Conservation (phyloP, 352 stramenopile genomes). For the Blastocystis sp. region DNA sequence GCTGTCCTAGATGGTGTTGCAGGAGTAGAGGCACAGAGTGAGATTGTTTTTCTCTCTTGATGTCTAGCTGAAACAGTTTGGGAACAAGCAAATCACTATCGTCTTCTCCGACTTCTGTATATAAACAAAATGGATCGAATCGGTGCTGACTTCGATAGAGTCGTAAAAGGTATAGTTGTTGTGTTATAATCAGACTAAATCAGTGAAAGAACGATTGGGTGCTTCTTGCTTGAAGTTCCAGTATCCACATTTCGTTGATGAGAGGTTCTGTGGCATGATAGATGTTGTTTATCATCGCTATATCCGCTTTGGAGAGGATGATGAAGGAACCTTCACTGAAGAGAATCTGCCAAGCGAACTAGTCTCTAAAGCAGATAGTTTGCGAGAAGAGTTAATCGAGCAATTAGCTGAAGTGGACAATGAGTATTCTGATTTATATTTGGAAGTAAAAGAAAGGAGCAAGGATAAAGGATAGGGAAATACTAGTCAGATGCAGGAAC, state of each 20-base stretch:
- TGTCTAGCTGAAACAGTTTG: constrained; percentile 78
- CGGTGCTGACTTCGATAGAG: constrained; percentile 78
- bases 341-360: neutral
- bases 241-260: neutral
- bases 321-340: neutral
- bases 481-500: neutral
- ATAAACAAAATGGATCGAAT: constrained; percentile 99
- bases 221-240: neutral
- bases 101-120: constrained; percentile 94
- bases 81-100: constrained; percentile 90
- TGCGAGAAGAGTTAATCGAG: constrained; percentile 80
- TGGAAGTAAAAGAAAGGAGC: constrained; percentile 70
- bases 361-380: neutral
- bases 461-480: neutral
- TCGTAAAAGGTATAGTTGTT: constrained; percentile 66
- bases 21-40: constrained; percentile 86
- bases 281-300: neutral
- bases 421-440: constrained; percentile 92
- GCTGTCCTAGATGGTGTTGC: constrained; percentile 92
- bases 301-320: neutral
- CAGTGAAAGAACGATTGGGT: constrained; percentile 75
- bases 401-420: constrained; percentile 92
- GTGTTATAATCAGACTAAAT: constrained; percentile 73
- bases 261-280: neutral
- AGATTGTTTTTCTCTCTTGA: constrained; percentile 66